phyloP scores from a whole-genome alignment of 2,329 filamentous ascomycete genomes.

The Fusarium xylarioides region DNA sequence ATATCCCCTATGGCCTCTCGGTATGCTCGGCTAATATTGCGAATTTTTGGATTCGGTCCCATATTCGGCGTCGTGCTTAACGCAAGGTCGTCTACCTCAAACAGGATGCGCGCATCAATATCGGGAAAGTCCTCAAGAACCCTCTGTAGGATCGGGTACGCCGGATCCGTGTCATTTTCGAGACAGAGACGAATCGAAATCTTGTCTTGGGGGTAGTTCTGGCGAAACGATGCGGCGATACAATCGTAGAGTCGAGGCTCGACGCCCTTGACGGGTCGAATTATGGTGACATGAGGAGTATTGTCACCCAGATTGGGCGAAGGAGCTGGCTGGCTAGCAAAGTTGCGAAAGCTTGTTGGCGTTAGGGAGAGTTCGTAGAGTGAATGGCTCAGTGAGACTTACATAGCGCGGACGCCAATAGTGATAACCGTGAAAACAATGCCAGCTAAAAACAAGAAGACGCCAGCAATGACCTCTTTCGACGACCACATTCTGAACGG shows the following conservation, averaged over 20 bases:
- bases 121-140: conserved; percentile 77
- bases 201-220: conserved; percentile 80
- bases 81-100: conserved; percentile 83
- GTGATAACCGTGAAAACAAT: conserved; percentile 62
- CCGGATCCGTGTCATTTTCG: conserved; percentile 76
- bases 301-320: conserved; percentile 59
- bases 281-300: conserved; percentile 85
- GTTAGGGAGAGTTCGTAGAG: not conserved
- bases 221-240: conserved; percentile 83
- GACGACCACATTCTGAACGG: conserved; percentile 40
- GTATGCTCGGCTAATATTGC: conserved; percentile 95
- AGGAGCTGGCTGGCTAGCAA: conserved; percentile 58
- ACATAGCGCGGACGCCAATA: conserved; percentile 68
- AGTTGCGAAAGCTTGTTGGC: conserved; percentile 58
- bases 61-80: conserved; percentile 69
- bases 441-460: conserved; percentile 63
- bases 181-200: conserved; percentile 87
- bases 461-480: conserved; percentile 54
- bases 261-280: conserved; percentile 91
- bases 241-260: conserved; percentile 93
- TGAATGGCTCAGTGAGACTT: conserved; percentile 34
- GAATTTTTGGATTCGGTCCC: conserved; percentile 97
- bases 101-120: conserved; percentile 75
- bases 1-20: conserved; percentile 87
- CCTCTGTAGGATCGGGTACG: conserved; percentile 76